Base-by-base conservation (phyloP, 257 asterid genomes). In the Petunia axillaris region DNA sequence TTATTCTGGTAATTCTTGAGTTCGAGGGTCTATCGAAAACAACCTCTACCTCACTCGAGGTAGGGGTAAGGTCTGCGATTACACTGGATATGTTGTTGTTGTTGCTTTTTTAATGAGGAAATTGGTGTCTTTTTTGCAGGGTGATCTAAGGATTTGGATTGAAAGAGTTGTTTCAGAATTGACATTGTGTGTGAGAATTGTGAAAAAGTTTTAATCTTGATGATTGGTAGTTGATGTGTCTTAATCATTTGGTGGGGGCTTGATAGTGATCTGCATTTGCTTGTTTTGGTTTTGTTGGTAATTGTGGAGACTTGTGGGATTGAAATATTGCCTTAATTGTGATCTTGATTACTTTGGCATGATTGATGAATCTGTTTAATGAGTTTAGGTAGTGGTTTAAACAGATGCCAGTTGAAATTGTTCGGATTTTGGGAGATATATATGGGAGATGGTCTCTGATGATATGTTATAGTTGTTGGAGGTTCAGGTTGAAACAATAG, bases 111-210 rank as follows among this genome's bases (percentile, higher is more conserved):
- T 78, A 85, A 84, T 83, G 77, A 35, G 83, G 78, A 48, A 55
- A 70, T 86, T 80, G 83, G 75, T 35, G 82, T 80, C 59, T 74
- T 62, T 79, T 85, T 86, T 91, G 92, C 95, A 90, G 95, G 92
- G 81, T 84, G 92, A 89, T 87, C 90, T 87, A 89, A 84, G 85
- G 85, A 80, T 79, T 82, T 84, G 81, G 46, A 80, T 86, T 82
- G 64, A 37, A 77, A 59, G 77, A 74, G 55, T 35, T 70, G 82
- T 53, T 78, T 79, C 71, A 38, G 78, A 74, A 55, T 65, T 54
- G 78, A 52, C 79, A 59, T 84, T 70, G 65, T 67, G 55, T 55
- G 15, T 79, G 68, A 53, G 82, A 36, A 46, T 50, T 68, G 67
- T 75, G 87, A 80, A 82, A 25, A 86, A 77, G 52, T 77, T 81